Base-by-base conservation (phyloP, 129 eudicot genomes). In the Saposhnikovia divaricata region DNA sequence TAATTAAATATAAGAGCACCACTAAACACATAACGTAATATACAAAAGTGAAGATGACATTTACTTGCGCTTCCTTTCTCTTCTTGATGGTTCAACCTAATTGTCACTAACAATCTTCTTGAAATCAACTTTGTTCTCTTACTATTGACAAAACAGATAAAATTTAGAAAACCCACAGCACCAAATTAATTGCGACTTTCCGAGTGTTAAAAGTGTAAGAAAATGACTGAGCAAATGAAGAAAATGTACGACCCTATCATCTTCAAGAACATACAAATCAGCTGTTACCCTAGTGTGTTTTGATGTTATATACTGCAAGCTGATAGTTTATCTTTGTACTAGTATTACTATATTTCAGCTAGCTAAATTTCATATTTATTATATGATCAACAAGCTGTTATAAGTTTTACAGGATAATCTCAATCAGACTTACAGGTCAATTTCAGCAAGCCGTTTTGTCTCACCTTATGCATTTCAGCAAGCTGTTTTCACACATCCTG, bases 61-160 rank as follows among this genome's bases (percentile, higher is more conserved):
- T 85, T 90, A 96, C 99, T 96, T 96, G 92, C 99, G 97, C 85
- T 92, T 96, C 63, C 99, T 79, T 82, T 96, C 99, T 87, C 99
- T 87, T 88, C 83, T 92, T 59, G 99, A 91, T 38, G 99, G 98
- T 83, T 96, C 99, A 53, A 90, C 87, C 99, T 97, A 96, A 76
- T 96, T 96, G 44, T 96, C 98, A 82, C 91, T 87, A 50, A 85
- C 99, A 81, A 96, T 89, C 83, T 96, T 96, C 97, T 96, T 96
- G 84, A 96, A 96, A 85, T 92, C 99, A 71, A 89, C 61, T 87
- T 96, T 96, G 83, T 79, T 89, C 61, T 92, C 99, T 57, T 92
- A 98, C 98, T 93, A 79, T 43, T 34, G 59, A 11, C n/a, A 75
- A 0, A 80, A 9, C 45, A 76, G 23, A 28, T 61, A 21, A 57